A percentile compares a stretch with the other conserved stretches of the same genome.
phyloP scores from a whole-genome alignment of 139 green algal species.

The Marvania coccoides region DNA sequence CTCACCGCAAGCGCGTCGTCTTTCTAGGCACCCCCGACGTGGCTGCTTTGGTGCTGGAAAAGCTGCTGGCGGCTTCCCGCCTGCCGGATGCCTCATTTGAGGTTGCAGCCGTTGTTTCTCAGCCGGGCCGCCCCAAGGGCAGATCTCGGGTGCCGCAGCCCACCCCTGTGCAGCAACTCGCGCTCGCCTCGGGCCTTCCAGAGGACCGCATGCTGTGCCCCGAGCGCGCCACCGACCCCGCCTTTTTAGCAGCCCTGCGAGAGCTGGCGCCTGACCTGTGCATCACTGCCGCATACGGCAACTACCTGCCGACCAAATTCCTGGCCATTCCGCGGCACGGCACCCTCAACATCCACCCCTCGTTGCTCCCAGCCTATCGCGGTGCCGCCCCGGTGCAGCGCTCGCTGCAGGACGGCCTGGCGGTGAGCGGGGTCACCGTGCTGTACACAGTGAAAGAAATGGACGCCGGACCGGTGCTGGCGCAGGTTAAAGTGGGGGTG shows the following conservation, averaged over 20 bases:
- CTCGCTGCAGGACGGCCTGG: slow-evolving; percentile 41
- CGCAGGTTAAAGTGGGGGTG: slow-evolving; percentile 43
- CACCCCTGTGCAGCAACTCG: slow-evolving; percentile 50
- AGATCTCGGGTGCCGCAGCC: slow-evolving; percentile 45
- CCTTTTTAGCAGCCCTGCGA: slow-evolving; percentile 64
- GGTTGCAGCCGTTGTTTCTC: slow-evolving; percentile 70
- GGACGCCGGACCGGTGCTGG: slow-evolving; percentile 90
- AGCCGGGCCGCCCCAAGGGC: slow-evolving; percentile 64
- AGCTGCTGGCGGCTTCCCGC: slow-evolving; percentile 49
- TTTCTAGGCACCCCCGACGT: slow-evolving; percentile 83
- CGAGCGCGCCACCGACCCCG: slow-evolving; percentile 23
- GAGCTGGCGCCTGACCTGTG: slow-evolving; percentile 79
- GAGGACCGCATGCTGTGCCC: slow-evolving; percentile 46
- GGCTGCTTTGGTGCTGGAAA: slow-evolving; percentile 57
- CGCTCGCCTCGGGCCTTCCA: slow-evolving; percentile 30
- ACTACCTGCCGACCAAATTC: slow-evolving; percentile 88
- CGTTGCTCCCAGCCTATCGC: slow-evolving; percentile 83
- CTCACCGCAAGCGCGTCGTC: slow-evolving; percentile 39
- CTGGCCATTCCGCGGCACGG: slow-evolving; percentile 76
- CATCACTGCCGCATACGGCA: slow-evolving; percentile 95
- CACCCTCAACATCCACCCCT: slow-evolving; percentile 97
- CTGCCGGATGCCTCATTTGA: slow-evolving; percentile 49
- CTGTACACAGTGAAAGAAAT: slow-evolving; percentile 90
- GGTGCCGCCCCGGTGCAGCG: slow-evolving; percentile 94
- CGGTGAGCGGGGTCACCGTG: slow-evolving; percentile 76